A percentile compares a stretch with the other conserved stretches of the same genome.
Evolutionary conservation across 129 eudicot species (phyloP).

Genomic region (Flaveria trinervia): DNA sequence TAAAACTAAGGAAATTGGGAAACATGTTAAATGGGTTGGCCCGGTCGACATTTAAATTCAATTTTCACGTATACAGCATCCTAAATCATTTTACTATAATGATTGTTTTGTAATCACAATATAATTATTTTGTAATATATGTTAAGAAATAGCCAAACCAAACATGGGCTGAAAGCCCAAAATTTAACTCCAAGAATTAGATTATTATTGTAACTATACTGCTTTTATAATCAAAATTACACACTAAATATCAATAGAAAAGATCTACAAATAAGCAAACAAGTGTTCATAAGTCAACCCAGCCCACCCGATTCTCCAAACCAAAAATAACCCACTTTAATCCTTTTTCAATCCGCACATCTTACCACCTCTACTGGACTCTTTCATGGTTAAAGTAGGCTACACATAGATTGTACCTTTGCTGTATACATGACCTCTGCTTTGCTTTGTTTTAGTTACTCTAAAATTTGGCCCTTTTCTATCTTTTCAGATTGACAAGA

Average conservation of each 20-base stretch:
- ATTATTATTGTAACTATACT: neutral
- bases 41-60: neutral
- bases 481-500: constrained; percentile 44
- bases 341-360: neutral
- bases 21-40: neutral
- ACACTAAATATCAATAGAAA: neutral
- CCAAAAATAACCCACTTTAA: neutral
- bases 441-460: constrained; percentile 11
- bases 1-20: neutral
- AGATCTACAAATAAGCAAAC: neutral
- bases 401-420: constrained; percentile 13
- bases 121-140: neutral
- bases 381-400: neutral
- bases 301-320: neutral
- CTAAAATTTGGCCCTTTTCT: neutral
- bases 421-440: constrained; percentile 16
- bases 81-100: neutral
- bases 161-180: neutral
- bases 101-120: neutral
- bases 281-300: neutral
- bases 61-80: neutral
- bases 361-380: neutral
- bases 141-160: neutral
- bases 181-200: neutral
- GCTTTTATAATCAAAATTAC: neutral